These are phyloP conservation scores for Eutypella sp. DNA, from an alignment of 2,329 filamentous ascomycete genomes.

Conservation along the genomic window DNA sequence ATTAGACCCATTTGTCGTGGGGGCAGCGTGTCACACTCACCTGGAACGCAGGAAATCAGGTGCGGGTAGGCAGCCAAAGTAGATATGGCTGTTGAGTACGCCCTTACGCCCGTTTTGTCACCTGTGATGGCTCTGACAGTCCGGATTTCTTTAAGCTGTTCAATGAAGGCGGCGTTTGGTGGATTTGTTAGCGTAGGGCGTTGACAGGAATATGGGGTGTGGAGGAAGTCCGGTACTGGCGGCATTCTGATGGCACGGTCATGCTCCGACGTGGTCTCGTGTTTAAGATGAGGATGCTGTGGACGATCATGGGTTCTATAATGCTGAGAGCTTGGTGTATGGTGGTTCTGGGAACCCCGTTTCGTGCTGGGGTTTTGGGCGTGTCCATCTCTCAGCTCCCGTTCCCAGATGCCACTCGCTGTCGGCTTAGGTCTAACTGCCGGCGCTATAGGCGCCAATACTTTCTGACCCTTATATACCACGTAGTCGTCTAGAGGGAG, in stretches of 20 bases:
- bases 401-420: slow-evolving; percentile 25
- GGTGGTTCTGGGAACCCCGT: background rate
- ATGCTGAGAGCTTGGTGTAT: slow-evolving; percentile 12
- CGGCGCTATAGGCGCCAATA: slow-evolving; percentile 7
- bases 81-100: slow-evolving; percentile 85
- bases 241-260: slow-evolving; percentile 56
- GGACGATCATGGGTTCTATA: slow-evolving; percentile 26
- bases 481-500: slow-evolving; percentile 48
- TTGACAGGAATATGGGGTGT: slow-evolving; percentile 72
- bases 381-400: slow-evolving; percentile 21
- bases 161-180: slow-evolving; percentile 72
- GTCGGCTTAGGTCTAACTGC: slow-evolving; percentile 6
- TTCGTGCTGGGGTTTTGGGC: slow-evolving; percentile 10
- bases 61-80: slow-evolving; percentile 75
- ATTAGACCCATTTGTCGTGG: slow-evolving; percentile 6
- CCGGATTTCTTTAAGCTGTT: slow-evolving; percentile 68
- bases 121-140: slow-evolving; percentile 64
- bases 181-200: slow-evolving; percentile 64
- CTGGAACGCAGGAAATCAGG: slow-evolving; percentile 33
- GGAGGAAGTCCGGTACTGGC: slow-evolving; percentile 61
- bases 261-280: slow-evolving; percentile 73
- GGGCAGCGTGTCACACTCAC: slow-evolving; percentile 33
- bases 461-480: slow-evolving; percentile 47
- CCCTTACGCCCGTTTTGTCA: slow-evolving; percentile 75
- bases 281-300: slow-evolving; percentile 41